Base-by-base conservation (phyloP, 495 filamentous ascomycete species). In the Penicillium coprophilum region DNA sequence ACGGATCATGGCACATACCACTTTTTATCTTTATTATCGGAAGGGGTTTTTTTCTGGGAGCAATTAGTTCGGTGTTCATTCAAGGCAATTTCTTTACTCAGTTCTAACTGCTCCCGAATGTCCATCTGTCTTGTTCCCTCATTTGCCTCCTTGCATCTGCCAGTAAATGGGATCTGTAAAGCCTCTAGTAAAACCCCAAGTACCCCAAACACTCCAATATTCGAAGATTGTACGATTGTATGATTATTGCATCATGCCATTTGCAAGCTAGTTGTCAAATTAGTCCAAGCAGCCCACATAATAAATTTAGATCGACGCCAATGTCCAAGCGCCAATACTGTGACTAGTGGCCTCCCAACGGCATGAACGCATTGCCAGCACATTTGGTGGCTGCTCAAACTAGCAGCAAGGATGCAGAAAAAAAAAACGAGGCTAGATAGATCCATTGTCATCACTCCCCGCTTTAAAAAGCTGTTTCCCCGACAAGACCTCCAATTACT, bases 41-140 rank as follows among this genome's bases (percentile, higher is more conserved):
- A 52, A 56, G 53, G 53, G 56, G 46, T 46, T 50, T 53, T 60
- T 46, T 56, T 44, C 46, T 59, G 21, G 66, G 66, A 60, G 66
- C 66, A 64, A 66, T 62, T 67, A 69, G 66, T 69, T 64, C 61
- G 63, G 65, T 66, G 65, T 66, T 61, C 45, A 66, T 63, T 55
- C 57, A 66, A 66, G 66, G 66, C 66, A 69, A 64, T 69, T 64
- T 59, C 48, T 58, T 58, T 65, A 59, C 64, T 61, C 66, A 62
- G 63, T 64, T 64, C 63, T 66, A 69, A 62, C 58, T 59, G 66
- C 66, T 69, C 66, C 62, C 45, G 52, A 67, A 69, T 67, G 63
- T 62, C 64, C 66, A 69, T 62, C 54, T 67, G 64, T 69, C 59
- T 64, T 53, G 55, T 69, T 69, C 66, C 66, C 66, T 69, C 66